phyloP scores from a whole-genome alignment of 169 alveolate genomes.

The Pseudocohnilembus persalinus region DNA sequence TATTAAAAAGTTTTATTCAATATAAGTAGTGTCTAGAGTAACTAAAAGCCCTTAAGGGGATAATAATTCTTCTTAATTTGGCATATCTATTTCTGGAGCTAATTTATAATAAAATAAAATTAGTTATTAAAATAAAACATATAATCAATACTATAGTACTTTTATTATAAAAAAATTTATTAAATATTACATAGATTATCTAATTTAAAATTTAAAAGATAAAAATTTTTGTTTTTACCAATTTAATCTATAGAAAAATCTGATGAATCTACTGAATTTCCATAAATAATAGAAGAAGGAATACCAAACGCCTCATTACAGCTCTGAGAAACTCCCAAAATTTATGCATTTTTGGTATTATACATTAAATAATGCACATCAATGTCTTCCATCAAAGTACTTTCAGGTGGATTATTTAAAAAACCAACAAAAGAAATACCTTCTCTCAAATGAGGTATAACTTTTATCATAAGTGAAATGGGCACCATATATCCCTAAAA shows the following conservation, averaged over 20 bases:
- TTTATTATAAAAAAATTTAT: too few relatives aligned
- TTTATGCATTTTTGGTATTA: conserved; percentile 13
- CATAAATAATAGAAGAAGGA: conserved; percentile 30
- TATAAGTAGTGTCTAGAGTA: conserved; percentile 16
- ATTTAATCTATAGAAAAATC: conserved; percentile 38
- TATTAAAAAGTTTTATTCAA: conserved; percentile 7
- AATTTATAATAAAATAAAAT: neutral
- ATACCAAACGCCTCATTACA: conserved; percentile 30
- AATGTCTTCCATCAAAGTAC: neutral
- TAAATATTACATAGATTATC: neutral
- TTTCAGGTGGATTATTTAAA: conserved; percentile 7
- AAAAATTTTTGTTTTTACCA: neutral
- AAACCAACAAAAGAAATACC: conserved; percentile 40
- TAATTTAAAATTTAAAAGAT: too few relatives aligned
- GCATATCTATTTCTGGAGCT: conserved; percentile 7
- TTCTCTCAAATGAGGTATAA: conserved; percentile 28
- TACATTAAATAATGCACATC: conserved; percentile 30
- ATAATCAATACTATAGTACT: too few relatives aligned
- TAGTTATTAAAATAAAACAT: too few relatives aligned
- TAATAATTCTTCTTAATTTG: conserved; percentile 6
- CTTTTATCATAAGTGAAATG: conserved; percentile 30
- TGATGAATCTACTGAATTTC: conserved; percentile 13
- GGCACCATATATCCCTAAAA: conserved; percentile 23
- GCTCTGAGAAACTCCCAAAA: conserved; percentile 30
- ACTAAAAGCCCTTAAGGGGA: conserved; percentile 11